A percentile compares a stretch with the other conserved stretches of the same genome.
Conservation (phyloP, 2,329 filamentous ascomycete genomes). For the Thelonectria rubi region DNA sequence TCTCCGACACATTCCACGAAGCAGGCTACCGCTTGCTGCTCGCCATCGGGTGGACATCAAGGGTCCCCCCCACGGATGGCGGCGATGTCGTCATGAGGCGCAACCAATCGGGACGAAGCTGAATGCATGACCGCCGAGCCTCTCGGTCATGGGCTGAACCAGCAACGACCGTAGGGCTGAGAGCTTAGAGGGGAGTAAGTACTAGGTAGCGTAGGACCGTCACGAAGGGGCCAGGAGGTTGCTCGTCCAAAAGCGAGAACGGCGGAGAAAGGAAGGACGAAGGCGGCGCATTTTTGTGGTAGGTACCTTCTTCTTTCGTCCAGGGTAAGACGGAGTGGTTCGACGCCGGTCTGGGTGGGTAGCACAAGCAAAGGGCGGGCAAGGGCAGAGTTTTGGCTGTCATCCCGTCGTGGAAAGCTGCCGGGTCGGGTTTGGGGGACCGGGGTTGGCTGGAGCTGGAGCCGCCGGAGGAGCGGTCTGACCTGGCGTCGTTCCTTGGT, state of each 20-base stretch:
- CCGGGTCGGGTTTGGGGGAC: background rate
- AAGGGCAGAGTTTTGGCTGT: background rate
- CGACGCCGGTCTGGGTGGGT: background rate
- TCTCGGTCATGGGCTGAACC: constrained; percentile 14
- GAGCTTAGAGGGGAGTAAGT: background rate
- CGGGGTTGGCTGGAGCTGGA: constrained; percentile 11
- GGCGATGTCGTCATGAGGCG: constrained; percentile 10
- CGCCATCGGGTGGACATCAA: constrained; percentile 4
- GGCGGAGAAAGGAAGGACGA: background rate
- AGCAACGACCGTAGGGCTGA: constrained; percentile 12
- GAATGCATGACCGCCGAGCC: constrained; percentile 21
- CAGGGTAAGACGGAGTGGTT: background rate
- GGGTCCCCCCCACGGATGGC: constrained; percentile 9
- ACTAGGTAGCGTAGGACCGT: background rate
- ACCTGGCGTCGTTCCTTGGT: constrained; percentile 7
- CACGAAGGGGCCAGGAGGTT: background rate
- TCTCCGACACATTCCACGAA: background rate
- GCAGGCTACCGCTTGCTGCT: background rate
- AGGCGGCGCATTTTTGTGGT: background rate
- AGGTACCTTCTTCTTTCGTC: background rate
- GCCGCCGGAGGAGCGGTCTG: constrained; percentile 20
- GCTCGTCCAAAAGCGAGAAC: background rate
- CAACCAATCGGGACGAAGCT: constrained; percentile 20
- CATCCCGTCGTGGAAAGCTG: background rate
- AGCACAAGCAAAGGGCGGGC: too few relatives aligned